Conservation (phyloP, 495 filamentous ascomycete genomes). For the Neurospora pannonica region DNA sequence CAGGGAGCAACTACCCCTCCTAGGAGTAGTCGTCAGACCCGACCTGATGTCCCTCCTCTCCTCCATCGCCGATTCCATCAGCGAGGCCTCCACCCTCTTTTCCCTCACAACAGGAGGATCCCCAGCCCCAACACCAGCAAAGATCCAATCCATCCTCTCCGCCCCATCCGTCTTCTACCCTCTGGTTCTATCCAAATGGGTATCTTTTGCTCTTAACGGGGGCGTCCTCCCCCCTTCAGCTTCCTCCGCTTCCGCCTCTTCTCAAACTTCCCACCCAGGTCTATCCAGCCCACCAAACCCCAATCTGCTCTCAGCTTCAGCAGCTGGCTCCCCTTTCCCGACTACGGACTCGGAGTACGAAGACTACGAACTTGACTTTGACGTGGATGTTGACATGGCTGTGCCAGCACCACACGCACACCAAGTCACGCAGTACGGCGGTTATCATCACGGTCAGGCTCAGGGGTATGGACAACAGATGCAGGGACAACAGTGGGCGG, state of each 20-base stretch:
- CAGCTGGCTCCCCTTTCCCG: background rate
- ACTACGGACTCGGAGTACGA: background rate
- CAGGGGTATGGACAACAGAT: too few relatives aligned
- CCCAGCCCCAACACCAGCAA: background rate
- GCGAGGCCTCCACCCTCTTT: too few relatives aligned
- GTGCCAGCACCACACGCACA: background rate
- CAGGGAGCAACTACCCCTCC: background rate
- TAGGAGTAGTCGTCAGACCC: background rate
- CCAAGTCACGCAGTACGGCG: background rate
- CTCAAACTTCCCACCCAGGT: background rate
- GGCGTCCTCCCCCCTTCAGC: background rate
- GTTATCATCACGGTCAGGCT: background rate
- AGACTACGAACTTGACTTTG: background rate
- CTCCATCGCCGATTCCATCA: too few relatives aligned
- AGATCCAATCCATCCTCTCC: background rate
- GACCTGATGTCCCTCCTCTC: background rate
- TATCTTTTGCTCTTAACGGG: background rate
- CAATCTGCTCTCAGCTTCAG: accelerated
- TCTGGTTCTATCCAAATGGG: background rate
- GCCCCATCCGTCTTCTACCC: background rate
- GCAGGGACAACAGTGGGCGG: too few relatives aligned
- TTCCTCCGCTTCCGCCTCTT: background rate
- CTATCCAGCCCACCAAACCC: background rate
- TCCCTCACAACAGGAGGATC: background rate
- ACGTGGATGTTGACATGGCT: background rate